Conservation (phyloP, 73 alveolate genomes). For the Symbiodinium natans region DNA sequence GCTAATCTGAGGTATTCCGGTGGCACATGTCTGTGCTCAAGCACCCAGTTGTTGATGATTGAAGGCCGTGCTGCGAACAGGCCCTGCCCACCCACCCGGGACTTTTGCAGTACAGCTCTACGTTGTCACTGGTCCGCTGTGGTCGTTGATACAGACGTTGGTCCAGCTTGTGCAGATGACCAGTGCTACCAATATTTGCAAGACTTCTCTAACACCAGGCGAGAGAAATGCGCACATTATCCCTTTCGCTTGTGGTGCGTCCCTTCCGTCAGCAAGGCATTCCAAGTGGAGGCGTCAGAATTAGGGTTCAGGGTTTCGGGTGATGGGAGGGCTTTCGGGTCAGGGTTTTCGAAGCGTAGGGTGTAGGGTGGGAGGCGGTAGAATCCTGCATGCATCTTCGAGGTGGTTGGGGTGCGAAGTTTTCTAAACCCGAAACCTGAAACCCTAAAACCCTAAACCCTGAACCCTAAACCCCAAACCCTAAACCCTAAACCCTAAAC, state of each 20-base stretch:
- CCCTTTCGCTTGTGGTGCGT: too few relatives aligned
- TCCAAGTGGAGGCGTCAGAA: background rate
- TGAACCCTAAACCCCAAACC: background rate
- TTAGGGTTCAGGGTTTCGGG: background rate
- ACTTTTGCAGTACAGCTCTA: background rate
- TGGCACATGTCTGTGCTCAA: background rate
- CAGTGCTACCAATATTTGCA: background rate
- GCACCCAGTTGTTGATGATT: background rate
- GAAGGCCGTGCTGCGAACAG: background rate
- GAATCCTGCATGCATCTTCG: background rate
- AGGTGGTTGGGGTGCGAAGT: background rate
- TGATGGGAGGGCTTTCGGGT: background rate
- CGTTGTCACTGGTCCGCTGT: background rate
- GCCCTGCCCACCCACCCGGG: background rate
- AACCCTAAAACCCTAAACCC: background rate
- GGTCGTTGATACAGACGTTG: background rate
- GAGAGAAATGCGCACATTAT: too few relatives aligned
- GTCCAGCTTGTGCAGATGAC: conserved; percentile 1
- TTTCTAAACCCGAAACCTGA: too few relatives aligned
- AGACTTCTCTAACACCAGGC: too few relatives aligned
- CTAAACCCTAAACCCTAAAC: too few relatives aligned
- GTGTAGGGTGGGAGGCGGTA: background rate
- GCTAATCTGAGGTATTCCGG: background rate
- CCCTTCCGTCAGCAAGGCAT: background rate
- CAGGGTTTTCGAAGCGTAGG: background rate